Percentiles rank a stretch among this genome's conserved stretches.
Evolutionary conservation across 345 rosid genomes (phyloP).

Genomic region (Arabidopsis thaliana): TAIR10.1 NC_003074.8:394501-395000

Average conservation of each 20-base stretch:
- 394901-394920: constrained; percentile 63
- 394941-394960: constrained; percentile 62
- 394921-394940: constrained; percentile 67
- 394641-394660: constrained; percentile 74
- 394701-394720: constrained; percentile 45
- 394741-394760: constrained; percentile 59
- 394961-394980: constrained; percentile 74
- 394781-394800: constrained; percentile 75
- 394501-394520: background rate
- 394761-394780: constrained; percentile 78
- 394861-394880: constrained; percentile 68
- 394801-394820: constrained; percentile 68
- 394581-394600: constrained; percentile 40
- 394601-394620: constrained; percentile 46
- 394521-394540: constrained; percentile 19
- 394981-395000: constrained; percentile 65
- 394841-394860: constrained; percentile 75
- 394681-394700: constrained; percentile 58
- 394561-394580: constrained; percentile 26
- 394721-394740: constrained; percentile 51
- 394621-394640: constrained; percentile 38
- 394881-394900: constrained; percentile 56
- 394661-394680: constrained; percentile 88
- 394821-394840: constrained; percentile 73
- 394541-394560: constrained; percentile 17